phyloP scores from a whole-genome alignment of 1,284 basidiomycete species.

The Schizophyllum amplum region DNA sequence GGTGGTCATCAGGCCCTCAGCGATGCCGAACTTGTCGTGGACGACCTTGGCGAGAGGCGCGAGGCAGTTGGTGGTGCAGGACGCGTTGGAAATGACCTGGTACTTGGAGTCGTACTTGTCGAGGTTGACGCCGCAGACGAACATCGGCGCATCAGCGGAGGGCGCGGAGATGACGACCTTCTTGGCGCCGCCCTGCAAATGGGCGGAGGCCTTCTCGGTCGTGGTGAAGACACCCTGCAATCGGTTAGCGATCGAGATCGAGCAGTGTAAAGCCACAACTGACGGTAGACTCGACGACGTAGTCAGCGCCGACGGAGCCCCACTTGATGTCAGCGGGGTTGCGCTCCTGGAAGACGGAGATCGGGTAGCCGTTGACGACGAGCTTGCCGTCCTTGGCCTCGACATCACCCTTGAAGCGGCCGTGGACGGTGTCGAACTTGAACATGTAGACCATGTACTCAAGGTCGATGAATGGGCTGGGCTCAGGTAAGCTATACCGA shows the following conservation, averaged over 20 bases:
- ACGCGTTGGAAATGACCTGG: constrained; percentile 96
- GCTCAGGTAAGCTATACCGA: background rate
- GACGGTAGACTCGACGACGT: constrained; percentile 95
- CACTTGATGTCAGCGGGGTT: constrained; percentile 88
- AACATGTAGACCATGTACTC: constrained; percentile 99
- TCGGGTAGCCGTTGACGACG: constrained; percentile 72
- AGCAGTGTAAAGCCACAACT: constrained; percentile 17
- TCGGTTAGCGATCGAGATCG: constrained; percentile 8
- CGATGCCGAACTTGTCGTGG: constrained; percentile 92
- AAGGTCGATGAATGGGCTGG: constrained; percentile 90
- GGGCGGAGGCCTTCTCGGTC: constrained; percentile 69
- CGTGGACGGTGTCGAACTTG: constrained; percentile 99
- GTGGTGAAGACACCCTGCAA: constrained; percentile 96
- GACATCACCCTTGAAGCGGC: constrained; percentile 87
- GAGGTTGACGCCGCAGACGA: constrained; percentile 94
- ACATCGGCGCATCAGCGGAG: constrained; percentile 98
- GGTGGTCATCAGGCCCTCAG: constrained; percentile 98
- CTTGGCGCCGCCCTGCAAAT: constrained; percentile 99
- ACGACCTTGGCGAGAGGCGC: constrained; percentile 98
- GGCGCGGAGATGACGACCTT: constrained; percentile 99
- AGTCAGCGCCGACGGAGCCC: constrained; percentile 77
- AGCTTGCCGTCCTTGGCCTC: constrained; percentile 88
- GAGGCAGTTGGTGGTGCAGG: constrained; percentile 99
- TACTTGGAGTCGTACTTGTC: constrained; percentile 89
- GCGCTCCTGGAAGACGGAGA: constrained; percentile 81